phyloP scores from a whole-genome alignment of 768 basidiomycete species.

The Pulveroboletus ravenelii region DNA sequence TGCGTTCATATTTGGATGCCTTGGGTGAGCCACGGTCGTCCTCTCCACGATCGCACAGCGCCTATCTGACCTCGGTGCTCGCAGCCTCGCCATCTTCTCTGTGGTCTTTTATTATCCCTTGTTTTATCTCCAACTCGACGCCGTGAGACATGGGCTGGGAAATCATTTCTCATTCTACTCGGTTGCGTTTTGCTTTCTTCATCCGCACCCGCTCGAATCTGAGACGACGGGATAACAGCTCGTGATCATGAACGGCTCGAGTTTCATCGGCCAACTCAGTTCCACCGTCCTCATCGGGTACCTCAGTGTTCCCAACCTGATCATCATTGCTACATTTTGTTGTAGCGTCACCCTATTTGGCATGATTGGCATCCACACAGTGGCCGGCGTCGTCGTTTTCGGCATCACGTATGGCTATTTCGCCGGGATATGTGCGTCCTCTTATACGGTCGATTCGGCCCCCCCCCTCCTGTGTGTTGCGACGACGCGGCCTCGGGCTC shows the following conservation, averaged over 20 bases:
- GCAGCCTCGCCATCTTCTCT: slow-evolving; percentile 30
- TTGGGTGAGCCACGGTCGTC: slow-evolving; percentile 15
- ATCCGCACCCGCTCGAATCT: neutral
- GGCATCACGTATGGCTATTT: slow-evolving; percentile 49
- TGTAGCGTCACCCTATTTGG: slow-evolving; percentile 42
- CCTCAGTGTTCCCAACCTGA: slow-evolving; percentile 38
- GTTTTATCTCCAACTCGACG: slow-evolving; percentile 57
- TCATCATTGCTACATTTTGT: slow-evolving; percentile 34
- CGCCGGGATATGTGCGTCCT: slow-evolving; percentile 40
- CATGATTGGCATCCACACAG: slow-evolving; percentile 40
- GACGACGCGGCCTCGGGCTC: neutral
- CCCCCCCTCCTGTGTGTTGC: neutral
- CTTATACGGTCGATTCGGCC: no score
- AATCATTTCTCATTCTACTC: slow-evolving; percentile 54
- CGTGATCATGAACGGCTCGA: slow-evolving; percentile 52
- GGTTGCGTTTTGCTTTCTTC: slow-evolving; percentile 30
- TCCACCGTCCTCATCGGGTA: slow-evolving; percentile 42
- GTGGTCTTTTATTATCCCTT: slow-evolving; percentile 50
- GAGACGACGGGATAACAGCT: slow-evolving; percentile 32
- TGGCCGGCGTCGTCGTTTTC: slow-evolving; percentile 38
- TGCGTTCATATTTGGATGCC: slow-evolving; percentile 26
- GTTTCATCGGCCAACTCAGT: slow-evolving; percentile 49
- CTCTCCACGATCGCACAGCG: neutral
- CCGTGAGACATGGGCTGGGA: slow-evolving; percentile 43
- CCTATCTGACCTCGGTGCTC: neutral